phyloP scores from a whole-genome alignment of 371 early-diverging fungal genomes.

The Synchytrium microbalum region DNA sequence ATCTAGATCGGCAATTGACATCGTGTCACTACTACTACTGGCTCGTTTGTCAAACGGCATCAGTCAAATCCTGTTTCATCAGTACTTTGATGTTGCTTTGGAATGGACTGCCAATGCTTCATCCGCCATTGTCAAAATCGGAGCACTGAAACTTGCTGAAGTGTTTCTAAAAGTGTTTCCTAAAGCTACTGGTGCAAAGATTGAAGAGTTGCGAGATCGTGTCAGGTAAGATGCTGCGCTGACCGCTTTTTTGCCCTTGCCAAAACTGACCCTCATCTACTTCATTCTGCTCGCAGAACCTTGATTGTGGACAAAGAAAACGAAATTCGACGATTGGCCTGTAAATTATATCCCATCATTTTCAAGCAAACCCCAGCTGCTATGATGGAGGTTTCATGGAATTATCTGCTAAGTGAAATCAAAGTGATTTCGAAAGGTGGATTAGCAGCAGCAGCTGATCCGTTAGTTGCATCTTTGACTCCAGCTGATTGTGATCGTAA shows the following conservation, averaged over 20 bases:
- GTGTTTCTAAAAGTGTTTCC: constrained; percentile 39
- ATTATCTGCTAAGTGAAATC: constrained; percentile 32
- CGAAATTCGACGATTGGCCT: constrained; percentile 26
- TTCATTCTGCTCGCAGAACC: constrained; percentile 11
- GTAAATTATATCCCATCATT: constrained; percentile 36
- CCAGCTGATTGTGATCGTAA: constrained; percentile 7
- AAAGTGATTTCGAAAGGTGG: constrained; percentile 24
- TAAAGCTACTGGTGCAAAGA: constrained; percentile 27
- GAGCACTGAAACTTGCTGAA: constrained; percentile 36
- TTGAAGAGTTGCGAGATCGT: constrained; percentile 38
- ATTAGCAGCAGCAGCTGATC: constrained; percentile 29
- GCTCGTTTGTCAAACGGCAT: constrained; percentile 15
- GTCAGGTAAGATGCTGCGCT: constrained; percentile 10
- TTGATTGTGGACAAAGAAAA: constrained; percentile 28
- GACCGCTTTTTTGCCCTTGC: neutral
- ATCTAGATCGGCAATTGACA: constrained; percentile 36
- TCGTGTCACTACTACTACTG: neutral
- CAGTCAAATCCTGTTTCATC: constrained; percentile 30
- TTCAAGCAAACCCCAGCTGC: constrained; percentile 28
- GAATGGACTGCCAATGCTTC: constrained; percentile 40
- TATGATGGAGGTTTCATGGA: constrained; percentile 26
- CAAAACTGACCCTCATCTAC: neutral
- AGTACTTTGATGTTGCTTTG: constrained; percentile 38
- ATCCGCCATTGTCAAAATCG: constrained; percentile 33
- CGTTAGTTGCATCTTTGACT: constrained; percentile 24